A percentile compares a stretch with the other conserved stretches of the same genome.
These are phyloP conservation scores for Colletotrichum tanaceti DNA, from an alignment of 2,329 filamentous ascomycete genomes.

Conservation along the genomic window DNA sequence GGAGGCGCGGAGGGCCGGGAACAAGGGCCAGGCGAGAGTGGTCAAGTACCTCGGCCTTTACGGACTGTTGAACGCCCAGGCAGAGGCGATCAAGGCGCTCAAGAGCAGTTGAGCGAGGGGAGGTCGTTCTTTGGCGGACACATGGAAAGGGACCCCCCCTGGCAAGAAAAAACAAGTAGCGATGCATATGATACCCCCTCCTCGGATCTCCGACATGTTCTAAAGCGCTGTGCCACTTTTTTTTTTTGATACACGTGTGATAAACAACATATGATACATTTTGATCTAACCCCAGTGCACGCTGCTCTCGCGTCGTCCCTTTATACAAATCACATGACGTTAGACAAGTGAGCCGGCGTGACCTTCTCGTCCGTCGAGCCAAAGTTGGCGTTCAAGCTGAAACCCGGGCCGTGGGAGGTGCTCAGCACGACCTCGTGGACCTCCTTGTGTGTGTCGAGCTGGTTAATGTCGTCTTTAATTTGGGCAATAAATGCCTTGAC, in stretches of 20 bases:
- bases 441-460: conserved; percentile 54
- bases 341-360: conserved; percentile 63
- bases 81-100: conserved; percentile 63
- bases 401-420: conserved; percentile 86
- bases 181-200: conserved; percentile 48
- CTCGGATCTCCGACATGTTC: conserved; percentile 37
- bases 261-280: conserved; percentile 55
- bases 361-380: conserved; percentile 69
- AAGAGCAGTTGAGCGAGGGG: conserved; percentile 49
- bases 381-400: conserved; percentile 87
- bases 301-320: no score
- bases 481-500: conserved; percentile 80
- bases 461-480: conserved; percentile 79
- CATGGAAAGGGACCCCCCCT: neutral
- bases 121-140: neutral
- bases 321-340: conserved; percentile 60
- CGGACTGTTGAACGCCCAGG: conserved; percentile 62
- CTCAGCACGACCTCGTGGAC: conserved; percentile 78
- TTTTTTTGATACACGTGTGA: conserved; percentile 41
- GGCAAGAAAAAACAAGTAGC: conserved; percentile 38
- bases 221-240: conserved; percentile 38
- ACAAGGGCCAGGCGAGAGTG: conserved; percentile 57
- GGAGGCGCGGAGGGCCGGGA: conserved; percentile 57
- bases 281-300: conserved; percentile 3
- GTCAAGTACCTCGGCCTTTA: conserved; percentile 67